Evolutionary conservation across 2,329 filamentous ascomycete genomes (phyloP).

Genomic region (Leptosphaerulina australis): DNA sequence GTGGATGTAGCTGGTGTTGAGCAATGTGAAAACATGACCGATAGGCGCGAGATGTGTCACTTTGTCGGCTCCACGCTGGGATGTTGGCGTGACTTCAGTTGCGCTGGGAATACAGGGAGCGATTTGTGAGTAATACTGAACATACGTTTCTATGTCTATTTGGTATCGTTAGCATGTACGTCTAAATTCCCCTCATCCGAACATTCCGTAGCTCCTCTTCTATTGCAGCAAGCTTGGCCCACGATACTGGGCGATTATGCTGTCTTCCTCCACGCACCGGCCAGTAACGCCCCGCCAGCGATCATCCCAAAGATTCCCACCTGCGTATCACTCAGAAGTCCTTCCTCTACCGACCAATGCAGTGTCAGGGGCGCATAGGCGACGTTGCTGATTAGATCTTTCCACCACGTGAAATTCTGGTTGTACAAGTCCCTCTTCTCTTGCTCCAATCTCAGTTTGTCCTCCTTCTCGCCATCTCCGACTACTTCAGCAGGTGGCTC

Average conservation of each 20-base stretch:
- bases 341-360: slow-evolving; percentile 74
- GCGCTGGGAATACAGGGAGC: no score
- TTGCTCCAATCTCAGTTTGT: slow-evolving; percentile 51
- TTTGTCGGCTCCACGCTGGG: no score
- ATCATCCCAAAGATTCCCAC: slow-evolving; percentile 65
- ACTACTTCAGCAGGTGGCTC: slow-evolving; percentile 28
- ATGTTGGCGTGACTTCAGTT: no score
- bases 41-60: no score
- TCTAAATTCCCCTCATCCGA: no score
- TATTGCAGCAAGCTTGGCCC: neutral
- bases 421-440: slow-evolving; percentile 34
- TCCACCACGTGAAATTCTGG: slow-evolving; percentile 62
- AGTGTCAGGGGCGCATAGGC: slow-evolving; percentile 82
- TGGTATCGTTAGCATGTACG: neutral
- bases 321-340: slow-evolving; percentile 62
- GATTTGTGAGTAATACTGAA: no score
- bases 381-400: slow-evolving; percentile 70
- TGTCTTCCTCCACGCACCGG: slow-evolving; percentile 54
- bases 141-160: neutral
- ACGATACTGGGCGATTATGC: slow-evolving; percentile 20
- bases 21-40: no score
- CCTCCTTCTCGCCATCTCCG: slow-evolving; percentile 55
- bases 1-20: no score
- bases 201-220: no score
- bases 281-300: slow-evolving; percentile 51